These are phyloP conservation scores for Jamesozyma lodderae DNA, from an alignment of 805 yeast species.

Conservation along the genomic window DNA sequence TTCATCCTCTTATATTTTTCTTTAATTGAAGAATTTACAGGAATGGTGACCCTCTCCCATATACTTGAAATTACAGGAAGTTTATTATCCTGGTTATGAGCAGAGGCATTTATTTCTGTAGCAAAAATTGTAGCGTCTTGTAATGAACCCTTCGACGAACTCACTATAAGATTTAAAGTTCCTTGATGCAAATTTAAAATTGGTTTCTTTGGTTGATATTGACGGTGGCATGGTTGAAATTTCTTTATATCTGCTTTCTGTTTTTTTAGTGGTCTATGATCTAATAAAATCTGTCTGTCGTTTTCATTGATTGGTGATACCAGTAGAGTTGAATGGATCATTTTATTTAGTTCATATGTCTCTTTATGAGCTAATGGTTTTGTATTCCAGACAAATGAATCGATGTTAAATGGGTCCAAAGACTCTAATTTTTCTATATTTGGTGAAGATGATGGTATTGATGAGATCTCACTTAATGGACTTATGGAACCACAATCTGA, in stretches of 20 bases:
- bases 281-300: too few species aligned
- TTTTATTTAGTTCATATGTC: slow-evolving; percentile 12
- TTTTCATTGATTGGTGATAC: not conserved
- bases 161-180: slow-evolving; percentile 21
- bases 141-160: slow-evolving; percentile 24
- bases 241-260: not conserved
- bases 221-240: slow-evolving; percentile 15
- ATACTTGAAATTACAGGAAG: slow-evolving; percentile 19
- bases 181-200: slow-evolving; percentile 15
- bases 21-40: slow-evolving; percentile 23
- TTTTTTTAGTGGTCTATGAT: slow-evolving; percentile 3
- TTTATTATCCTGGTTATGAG: slow-evolving; percentile 10
- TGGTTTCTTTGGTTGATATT: slow-evolving; percentile 14
- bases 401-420: slow-evolving; percentile 11
- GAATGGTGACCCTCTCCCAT: slow-evolving; percentile 26
- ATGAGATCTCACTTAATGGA: slow-evolving; percentile 19
- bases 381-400: slow-evolving; percentile 6
- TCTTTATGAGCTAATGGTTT: slow-evolving; percentile 8
- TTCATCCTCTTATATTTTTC: slow-evolving; percentile 17
- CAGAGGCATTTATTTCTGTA: slow-evolving; percentile 25
- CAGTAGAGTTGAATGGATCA: slow-evolving; percentile 11
- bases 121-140: slow-evolving; percentile 29
- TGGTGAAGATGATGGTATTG: slow-evolving; percentile 14
- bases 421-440: slow-evolving; percentile 9
- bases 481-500: slow-evolving; percentile 18